phyloP scores from a whole-genome alignment of 768 basidiomycete species.

The Coprinopsis cinerea region DNA sequence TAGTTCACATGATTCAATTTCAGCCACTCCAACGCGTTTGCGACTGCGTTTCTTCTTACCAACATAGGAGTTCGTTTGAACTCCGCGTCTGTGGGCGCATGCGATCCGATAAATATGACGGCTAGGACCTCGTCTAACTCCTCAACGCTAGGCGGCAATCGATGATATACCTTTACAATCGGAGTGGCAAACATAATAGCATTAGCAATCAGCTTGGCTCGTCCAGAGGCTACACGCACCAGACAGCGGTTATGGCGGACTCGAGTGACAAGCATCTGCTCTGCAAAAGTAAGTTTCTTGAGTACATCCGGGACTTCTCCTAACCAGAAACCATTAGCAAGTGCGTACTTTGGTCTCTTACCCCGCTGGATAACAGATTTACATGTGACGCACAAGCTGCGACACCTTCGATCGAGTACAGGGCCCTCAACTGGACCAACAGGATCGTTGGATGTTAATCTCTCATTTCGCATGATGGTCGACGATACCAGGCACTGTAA shows the following conservation, averaged over 20 bases:
- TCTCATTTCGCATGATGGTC: background rate
- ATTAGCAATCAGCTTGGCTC: conserved; percentile 3
- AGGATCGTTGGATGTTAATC: background rate
- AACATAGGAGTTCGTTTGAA: conserved; percentile 21
- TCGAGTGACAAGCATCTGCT: background rate
- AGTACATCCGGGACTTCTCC: background rate
- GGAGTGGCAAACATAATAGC: conserved; percentile 3
- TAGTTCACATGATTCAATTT: conserved; percentile 31
- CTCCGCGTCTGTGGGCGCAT: conserved; percentile 21
- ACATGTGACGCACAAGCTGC: background rate
- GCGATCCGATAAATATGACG: conserved; percentile 26
- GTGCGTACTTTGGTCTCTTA: background rate
- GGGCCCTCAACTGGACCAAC: background rate
- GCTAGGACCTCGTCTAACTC: conserved; percentile 28
- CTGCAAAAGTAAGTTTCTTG: background rate
- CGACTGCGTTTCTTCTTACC: conserved; percentile 21
- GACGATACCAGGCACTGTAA: background rate
- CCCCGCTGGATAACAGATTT: background rate
- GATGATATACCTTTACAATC: background rate
- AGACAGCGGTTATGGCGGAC: conserved; percentile 3
- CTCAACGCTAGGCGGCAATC: background rate
- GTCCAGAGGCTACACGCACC: background rate
- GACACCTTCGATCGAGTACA: background rate
- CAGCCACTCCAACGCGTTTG: conserved; percentile 28
- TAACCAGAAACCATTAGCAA: conserved; percentile 4